These are phyloP conservation scores for Juncus inflexus DNA, from an alignment of 176 grass and related monocot genomes.

Conservation along the genomic window DNA sequence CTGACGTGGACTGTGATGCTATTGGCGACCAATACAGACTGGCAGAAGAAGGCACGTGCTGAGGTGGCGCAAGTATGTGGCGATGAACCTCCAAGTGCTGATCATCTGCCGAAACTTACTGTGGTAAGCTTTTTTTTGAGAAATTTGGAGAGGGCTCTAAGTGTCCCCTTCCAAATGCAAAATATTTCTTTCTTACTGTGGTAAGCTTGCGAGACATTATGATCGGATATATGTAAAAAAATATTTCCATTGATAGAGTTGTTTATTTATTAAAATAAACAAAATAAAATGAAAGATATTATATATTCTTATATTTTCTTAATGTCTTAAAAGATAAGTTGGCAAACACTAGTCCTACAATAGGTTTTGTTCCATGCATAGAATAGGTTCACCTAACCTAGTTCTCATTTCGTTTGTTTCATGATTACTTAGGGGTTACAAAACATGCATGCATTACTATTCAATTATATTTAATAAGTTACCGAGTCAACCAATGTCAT, in stretches of 20 bases:
- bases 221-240: background rate
- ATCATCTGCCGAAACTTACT: conserved; percentile 76
- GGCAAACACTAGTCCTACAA: background rate
- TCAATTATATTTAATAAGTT: too few relatives aligned
- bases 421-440: background rate
- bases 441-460: background rate
- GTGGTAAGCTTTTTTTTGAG: conserved; percentile 50
- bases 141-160: too few relatives aligned
- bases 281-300: background rate
- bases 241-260: background rate
- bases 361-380: background rate
- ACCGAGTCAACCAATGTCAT: background rate
- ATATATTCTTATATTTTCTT: background rate
- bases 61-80: conserved; percentile 72
- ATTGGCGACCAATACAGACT: conserved; percentile 64
- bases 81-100: conserved; percentile 39
- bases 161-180: too few relatives aligned
- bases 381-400: background rate
- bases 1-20: conserved; percentile 94
- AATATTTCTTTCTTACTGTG: too few relatives aligned
- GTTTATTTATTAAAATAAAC: background rate
- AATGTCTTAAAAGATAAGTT: background rate
- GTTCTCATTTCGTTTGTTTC: background rate
- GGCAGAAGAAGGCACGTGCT: conserved; percentile 67
- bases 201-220: conserved; percentile 24